Evolutionary conservation across 1,284 basidiomycete genomes (phyloP).

Genomic region (Naganishia liquefaciens): DNA sequence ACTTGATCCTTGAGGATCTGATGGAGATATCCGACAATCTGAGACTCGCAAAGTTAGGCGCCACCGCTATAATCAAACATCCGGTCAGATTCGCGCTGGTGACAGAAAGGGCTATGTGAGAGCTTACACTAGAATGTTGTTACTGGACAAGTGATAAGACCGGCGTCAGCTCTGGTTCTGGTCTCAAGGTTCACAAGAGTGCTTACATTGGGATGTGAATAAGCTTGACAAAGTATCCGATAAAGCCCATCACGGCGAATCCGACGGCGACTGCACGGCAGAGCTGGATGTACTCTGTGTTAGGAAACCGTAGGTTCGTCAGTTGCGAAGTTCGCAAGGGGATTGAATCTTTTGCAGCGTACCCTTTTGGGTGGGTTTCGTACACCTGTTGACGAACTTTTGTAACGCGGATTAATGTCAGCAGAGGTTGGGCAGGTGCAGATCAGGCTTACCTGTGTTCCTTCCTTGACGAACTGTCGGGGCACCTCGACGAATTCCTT

Average conservation of each 20-base stretch:
- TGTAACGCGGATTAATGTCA: neutral
- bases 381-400: constrained; percentile 94
- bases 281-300: constrained; percentile 85
- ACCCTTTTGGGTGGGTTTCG: constrained; percentile 96
- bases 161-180: neutral
- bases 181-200: constrained; percentile 19
- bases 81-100: neutral
- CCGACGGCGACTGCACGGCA: constrained; percentile 91
- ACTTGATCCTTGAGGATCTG: neutral
- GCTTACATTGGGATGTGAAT: constrained; percentile 95
- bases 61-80: constrained; percentile 12
- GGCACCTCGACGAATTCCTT: constrained; percentile 89
- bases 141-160: constrained; percentile 59
- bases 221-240: constrained; percentile 92
- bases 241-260: constrained; percentile 97
- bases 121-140: constrained; percentile 91
- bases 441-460: constrained; percentile 73
- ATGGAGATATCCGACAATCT: neutral
- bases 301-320: neutral
- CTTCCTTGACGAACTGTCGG: constrained; percentile 87
- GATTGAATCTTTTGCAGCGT: constrained; percentile 38
- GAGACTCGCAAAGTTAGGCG: constrained; percentile 3
- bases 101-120: neutral
- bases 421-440: constrained; percentile 2
- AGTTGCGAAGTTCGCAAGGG: neutral